These are phyloP conservation scores for Aspergillus nidulans DNA, from an alignment of 495 filamentous ascomycete species.

Conservation along the genomic window DNA sequence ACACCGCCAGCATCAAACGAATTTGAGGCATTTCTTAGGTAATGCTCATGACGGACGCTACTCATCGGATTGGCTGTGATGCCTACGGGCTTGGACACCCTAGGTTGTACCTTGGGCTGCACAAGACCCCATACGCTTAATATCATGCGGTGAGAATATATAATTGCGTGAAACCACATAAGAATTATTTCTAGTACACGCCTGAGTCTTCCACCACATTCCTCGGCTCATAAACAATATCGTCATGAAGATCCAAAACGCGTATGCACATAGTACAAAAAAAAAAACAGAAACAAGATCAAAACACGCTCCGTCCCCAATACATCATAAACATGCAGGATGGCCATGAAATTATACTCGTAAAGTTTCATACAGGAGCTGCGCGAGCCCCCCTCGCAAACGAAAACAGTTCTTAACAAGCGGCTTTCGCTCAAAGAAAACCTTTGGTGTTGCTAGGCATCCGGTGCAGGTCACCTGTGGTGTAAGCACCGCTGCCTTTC, in stretches of 20 bases:
- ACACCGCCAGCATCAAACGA: too few species aligned
- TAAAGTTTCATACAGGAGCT: slow-evolving; percentile 18
- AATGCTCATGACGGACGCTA: too few species aligned
- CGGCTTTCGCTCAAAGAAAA: slow-evolving; percentile 36
- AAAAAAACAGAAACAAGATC: slow-evolving; percentile 5
- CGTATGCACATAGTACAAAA: slow-evolving; percentile 17
- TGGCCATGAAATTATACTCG: slow-evolving; percentile 19
- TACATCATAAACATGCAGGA: slow-evolving; percentile 16
- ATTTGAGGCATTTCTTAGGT: neutral
- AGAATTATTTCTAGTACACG: slow-evolving; percentile 8
- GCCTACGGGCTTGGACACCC: too few species aligned
- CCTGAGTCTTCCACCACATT: slow-evolving; percentile 1
- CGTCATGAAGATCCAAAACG: slow-evolving; percentile 10
- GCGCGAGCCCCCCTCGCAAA: slow-evolving; percentile 9
- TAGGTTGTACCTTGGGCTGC: too few species aligned
- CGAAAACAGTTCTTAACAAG: slow-evolving; percentile 16
- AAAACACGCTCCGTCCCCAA: slow-evolving; percentile 4
- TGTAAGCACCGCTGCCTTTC: slow-evolving; percentile 36
- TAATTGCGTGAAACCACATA: neutral
- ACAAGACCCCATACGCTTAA: too few species aligned
- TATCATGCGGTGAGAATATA: neutral
- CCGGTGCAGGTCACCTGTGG: slow-evolving; percentile 36
- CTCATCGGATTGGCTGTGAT: too few species aligned
- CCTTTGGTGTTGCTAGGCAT: slow-evolving; percentile 49
- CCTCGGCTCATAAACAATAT: slow-evolving; percentile 1